These are phyloP conservation scores for Borealophlyctis nickersoniae DNA, from an alignment of 192 early-diverging fungal species.

Conservation along the genomic window DNA sequence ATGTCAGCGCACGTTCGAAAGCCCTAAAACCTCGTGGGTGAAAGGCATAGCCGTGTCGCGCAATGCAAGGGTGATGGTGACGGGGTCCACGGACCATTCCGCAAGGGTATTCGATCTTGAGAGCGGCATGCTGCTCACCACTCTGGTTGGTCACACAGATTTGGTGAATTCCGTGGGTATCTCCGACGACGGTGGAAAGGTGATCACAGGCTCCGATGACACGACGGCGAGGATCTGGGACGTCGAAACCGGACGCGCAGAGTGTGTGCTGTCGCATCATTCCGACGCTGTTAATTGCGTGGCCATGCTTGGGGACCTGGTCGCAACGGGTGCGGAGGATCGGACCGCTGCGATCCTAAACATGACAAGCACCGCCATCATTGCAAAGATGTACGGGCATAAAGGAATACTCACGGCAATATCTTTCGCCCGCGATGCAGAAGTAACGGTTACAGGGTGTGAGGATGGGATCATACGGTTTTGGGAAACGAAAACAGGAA, in stretches of 20 bases:
- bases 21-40: background rate
- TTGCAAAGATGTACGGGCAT: background rate
- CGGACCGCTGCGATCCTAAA: background rate
- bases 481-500: background rate
- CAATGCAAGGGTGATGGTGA: background rate
- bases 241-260: conserved; percentile 7
- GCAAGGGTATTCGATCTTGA: background rate
- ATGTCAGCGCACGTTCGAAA: background rate
- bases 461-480: conserved; percentile 2
- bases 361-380: background rate
- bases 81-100: background rate
- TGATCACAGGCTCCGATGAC: conserved; percentile 13
- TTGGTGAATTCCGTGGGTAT: conserved; percentile 18
- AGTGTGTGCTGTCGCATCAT: conserved; percentile 11
- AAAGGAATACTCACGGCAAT: background rate
- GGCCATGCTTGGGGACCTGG: conserved; percentile 3
- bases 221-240: conserved; percentile 25
- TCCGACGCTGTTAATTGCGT: conserved; percentile 7
- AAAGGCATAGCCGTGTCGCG: background rate
- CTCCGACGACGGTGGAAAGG: conserved; percentile 6
- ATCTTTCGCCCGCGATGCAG: background rate
- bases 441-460: background rate
- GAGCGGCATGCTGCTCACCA: background rate
- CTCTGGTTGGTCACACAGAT: conserved; percentile 3
- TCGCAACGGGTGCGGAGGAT: conserved; percentile 3